Evolutionary conservation across 2,329 filamentous ascomycete species (phyloP).

Genomic region (Metarhizium guizhouense): DNA sequence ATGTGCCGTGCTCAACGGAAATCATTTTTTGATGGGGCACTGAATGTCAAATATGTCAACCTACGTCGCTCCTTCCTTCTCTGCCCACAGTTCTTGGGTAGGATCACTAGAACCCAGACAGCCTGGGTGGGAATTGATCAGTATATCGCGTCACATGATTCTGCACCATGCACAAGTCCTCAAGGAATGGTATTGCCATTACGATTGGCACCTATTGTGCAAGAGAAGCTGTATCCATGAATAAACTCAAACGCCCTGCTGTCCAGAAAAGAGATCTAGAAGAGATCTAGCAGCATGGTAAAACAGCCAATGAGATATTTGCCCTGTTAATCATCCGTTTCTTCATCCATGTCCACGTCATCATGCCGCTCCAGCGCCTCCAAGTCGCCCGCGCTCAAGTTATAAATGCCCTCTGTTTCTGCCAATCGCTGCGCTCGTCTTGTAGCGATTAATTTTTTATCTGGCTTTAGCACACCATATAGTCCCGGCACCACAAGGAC

Average conservation of each 20-base stretch:
- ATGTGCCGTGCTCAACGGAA: too few relatives aligned
- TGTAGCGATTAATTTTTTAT: conserved; percentile 20
- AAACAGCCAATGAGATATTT: neutral
- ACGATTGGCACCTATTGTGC: neutral
- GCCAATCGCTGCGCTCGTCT: conserved; percentile 11
- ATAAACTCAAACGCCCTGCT: neutral
- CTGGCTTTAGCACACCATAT: conserved; percentile 27
- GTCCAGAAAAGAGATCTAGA: neutral
- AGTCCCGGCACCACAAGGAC: conserved; percentile 26
- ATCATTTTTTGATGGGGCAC: too few relatives aligned
- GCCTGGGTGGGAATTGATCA: too few relatives aligned
- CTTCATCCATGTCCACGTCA: neutral
- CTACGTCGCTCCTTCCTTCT: too few relatives aligned
- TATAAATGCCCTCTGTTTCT: conserved; percentile 10
- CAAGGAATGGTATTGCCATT: neutral
- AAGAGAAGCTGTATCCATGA: neutral
- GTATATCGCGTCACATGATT: too few relatives aligned
- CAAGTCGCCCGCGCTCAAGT: conserved; percentile 2
- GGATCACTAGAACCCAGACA: too few relatives aligned
- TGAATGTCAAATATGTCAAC: too few relatives aligned
- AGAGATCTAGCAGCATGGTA: too few relatives aligned
- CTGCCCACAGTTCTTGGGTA: too few relatives aligned
- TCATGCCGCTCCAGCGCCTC: conserved; percentile 14
- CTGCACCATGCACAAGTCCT: neutral
- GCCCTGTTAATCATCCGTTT: neutral